Conservation (phyloP, 1,139 yeast genomes). For the Spencermartinsiella ligniputridi region DNA sequence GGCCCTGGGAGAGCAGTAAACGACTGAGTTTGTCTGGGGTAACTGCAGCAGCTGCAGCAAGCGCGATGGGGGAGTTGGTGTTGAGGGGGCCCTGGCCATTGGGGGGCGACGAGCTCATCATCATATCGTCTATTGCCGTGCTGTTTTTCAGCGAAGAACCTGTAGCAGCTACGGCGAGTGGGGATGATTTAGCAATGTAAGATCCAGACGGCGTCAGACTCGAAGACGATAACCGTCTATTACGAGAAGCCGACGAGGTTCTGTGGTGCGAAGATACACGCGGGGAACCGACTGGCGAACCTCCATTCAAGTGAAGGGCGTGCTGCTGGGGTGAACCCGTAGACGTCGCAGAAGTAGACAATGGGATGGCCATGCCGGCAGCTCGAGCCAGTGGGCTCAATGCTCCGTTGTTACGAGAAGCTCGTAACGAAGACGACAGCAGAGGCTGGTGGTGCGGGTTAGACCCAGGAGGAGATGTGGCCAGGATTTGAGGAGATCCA, state of each 20-base stretch:
- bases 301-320: neutral
- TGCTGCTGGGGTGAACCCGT: neutral
- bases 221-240: constrained; percentile 6
- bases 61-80: constrained; percentile 82
- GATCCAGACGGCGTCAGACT: neutral
- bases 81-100: constrained; percentile 38
- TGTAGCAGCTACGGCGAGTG: neutral
- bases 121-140: constrained; percentile 8
- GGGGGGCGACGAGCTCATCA: constrained; percentile 3
- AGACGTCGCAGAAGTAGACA: neutral
- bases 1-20: constrained; percentile 69
- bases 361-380: neutral
- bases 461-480: neutral
- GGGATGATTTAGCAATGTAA: constrained; percentile 3
- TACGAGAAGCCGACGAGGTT: constrained; percentile 7
- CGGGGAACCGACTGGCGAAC: neutral
- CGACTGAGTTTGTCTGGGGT: constrained; percentile 76
- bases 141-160: constrained; percentile 5
- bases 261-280: constrained; percentile 3
- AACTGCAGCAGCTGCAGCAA: constrained; percentile 82
- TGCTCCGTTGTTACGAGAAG: neutral
- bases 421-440: neutral
- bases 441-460: neutral
- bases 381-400: neutral
- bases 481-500: neutral